Percentiles rank a stretch among this genome's conserved stretches.
phyloP scores from a whole-genome alignment of 768 basidiomycete species.

The Boletus bicolor region DNA sequence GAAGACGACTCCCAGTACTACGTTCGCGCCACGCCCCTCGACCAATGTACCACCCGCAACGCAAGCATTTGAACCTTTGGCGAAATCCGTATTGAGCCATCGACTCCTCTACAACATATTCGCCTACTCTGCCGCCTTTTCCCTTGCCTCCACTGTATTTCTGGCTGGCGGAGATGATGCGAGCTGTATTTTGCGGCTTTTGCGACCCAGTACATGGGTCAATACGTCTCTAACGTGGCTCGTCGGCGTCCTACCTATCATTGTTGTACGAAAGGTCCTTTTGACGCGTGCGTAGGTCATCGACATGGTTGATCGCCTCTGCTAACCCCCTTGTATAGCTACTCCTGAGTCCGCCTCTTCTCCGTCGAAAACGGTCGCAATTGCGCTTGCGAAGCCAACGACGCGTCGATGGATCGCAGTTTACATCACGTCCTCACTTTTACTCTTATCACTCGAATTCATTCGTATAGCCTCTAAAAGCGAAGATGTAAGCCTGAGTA shows the following conservation, averaged over 20 bases:
- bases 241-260: slow-evolving; percentile 51
- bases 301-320: neutral
- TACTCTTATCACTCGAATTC: slow-evolving; percentile 44
- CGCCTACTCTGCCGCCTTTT: slow-evolving; percentile 45
- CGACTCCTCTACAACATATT: slow-evolving; percentile 57
- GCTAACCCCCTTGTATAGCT: slow-evolving; percentile 31
- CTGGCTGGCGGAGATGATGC: slow-evolving; percentile 27
- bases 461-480: slow-evolving; percentile 26
- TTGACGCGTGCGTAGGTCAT: slow-evolving; percentile 50
- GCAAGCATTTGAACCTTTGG: slow-evolving; percentile 62
- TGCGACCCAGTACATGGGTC: slow-evolving; percentile 44
- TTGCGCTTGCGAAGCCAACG: slow-evolving; percentile 45
- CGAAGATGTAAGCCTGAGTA: slow-evolving; percentile 41
- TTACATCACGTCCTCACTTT: slow-evolving; percentile 47
- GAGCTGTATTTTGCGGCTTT: slow-evolving; percentile 33
- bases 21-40: slow-evolving; percentile 41
- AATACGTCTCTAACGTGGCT: slow-evolving; percentile 46
- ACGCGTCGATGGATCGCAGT: slow-evolving; percentile 43
- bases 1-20: slow-evolving; percentile 17
- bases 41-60: slow-evolving; percentile 55
- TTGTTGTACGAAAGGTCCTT: slow-evolving; percentile 56
- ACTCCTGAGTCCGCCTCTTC: slow-evolving; percentile 49
- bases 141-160: slow-evolving; percentile 40
- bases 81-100: slow-evolving; percentile 58
- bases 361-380: slow-evolving; percentile 46